These are phyloP conservation scores for Blastocystis sp. DNA, from an alignment of 352 stramenopile species.

Conservation along the genomic window DNA sequence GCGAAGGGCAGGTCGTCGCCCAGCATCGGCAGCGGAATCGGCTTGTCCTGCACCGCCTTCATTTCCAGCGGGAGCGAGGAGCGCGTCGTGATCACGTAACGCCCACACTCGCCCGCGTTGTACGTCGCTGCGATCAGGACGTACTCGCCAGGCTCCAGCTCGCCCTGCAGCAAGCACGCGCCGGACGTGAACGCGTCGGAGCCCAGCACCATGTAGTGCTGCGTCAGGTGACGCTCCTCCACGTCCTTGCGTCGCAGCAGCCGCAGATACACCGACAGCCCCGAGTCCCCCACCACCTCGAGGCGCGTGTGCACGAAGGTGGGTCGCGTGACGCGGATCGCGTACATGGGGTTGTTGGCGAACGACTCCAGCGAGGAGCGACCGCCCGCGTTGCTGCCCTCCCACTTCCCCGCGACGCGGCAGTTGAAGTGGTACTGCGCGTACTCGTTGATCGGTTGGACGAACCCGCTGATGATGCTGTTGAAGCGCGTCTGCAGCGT, in stretches of 20 bases:
- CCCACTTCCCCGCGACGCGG: conserved; percentile 31
- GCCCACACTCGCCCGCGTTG: neutral
- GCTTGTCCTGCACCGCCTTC: neutral
- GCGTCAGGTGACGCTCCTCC: neutral
- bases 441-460: conserved; percentile 52
- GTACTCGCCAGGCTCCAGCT: conserved; percentile 18
- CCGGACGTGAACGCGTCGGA: conserved; percentile 7
- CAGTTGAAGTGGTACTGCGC: conserved; percentile 51
- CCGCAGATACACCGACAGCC: neutral
- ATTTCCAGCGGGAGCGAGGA: conserved; percentile 17
- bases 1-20: neutral
- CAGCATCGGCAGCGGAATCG: conserved; percentile 27
- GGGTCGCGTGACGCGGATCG: neutral
- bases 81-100: conserved; percentile 7
- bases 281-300: neutral
- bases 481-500: conserved; percentile 33
- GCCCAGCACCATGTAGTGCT: neutral
- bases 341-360: conserved; percentile 15
- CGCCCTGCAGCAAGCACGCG: neutral
- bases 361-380: neutral
- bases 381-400: conserved; percentile 9
- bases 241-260: neutral
- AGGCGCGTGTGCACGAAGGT: neutral
- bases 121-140: conserved; percentile 29
- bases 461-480: neutral